Conservation (phyloP, 306 rosid species). For the Acacia confusa region DNA sequence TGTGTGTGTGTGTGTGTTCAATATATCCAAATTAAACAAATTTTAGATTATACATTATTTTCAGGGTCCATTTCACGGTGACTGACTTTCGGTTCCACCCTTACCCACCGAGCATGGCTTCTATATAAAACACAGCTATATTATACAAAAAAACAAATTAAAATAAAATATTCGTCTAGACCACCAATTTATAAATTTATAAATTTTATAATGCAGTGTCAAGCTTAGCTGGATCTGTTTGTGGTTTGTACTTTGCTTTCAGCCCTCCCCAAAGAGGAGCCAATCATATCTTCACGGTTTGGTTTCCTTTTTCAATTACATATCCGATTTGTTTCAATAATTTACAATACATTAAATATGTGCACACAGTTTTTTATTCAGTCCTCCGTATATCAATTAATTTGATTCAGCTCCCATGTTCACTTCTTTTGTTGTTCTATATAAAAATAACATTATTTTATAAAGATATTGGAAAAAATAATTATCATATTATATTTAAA, state of each 20-base stretch:
- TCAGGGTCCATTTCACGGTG: too few relatives aligned
- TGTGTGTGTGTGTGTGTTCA: too few relatives aligned
- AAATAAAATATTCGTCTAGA: neutral
- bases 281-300: neutral
- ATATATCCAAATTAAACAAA: too few relatives aligned
- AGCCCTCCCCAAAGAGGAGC: neutral
- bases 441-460: neutral
- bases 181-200: neutral
- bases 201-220: neutral
- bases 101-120: neutral
- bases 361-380: neutral
- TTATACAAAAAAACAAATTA: neutral
- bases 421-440: too few relatives aligned
- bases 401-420: neutral
- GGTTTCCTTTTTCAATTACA: neutral
- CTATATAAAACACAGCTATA: too few relatives aligned
- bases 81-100: too few relatives aligned
- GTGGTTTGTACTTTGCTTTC: neutral
- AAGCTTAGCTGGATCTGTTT: neutral
- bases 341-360: neutral
- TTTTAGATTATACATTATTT: too few relatives aligned
- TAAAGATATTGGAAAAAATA: neutral
- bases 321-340: neutral
- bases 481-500: too few relatives aligned
- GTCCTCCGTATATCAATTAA: neutral